Percentiles rank a stretch among this genome's conserved stretches.
phyloP scores from a whole-genome alignment of 768 basidiomycete species.

The Pluteus cervinus region DNA sequence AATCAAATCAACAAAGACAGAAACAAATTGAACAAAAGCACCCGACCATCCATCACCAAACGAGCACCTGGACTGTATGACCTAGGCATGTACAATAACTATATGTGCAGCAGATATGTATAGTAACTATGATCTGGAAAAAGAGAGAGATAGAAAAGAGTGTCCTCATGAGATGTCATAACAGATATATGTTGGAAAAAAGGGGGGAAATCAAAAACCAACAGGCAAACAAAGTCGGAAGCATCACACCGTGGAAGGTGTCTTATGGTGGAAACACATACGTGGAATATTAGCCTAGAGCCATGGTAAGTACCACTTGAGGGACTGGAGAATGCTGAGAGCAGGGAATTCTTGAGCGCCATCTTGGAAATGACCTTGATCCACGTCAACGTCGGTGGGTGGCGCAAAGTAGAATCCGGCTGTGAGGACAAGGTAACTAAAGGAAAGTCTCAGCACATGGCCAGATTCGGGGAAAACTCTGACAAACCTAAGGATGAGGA shows the following conservation, averaged over 20 bases:
- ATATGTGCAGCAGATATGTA: conserved; percentile 2
- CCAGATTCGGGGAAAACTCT: background rate
- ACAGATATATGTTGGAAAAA: too few species aligned
- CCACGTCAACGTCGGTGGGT: conserved; percentile 30
- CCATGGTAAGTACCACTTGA: conserved; percentile 32
- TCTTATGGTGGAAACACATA: background rate
- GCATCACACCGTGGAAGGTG: too few species aligned
- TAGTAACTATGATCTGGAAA: conserved; percentile 1
- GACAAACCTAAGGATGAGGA: conserved; percentile 83
- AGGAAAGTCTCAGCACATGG: conserved; percentile 7
- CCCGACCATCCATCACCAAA: too few species aligned
- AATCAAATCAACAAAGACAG: conserved; percentile 5
- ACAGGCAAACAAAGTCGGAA: too few species aligned
- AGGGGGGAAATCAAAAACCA: too few species aligned
- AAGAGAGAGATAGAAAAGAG: conserved; percentile 1
- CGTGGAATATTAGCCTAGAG: conserved; percentile 8
- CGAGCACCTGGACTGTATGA: conserved; percentile 4
- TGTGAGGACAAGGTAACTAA: conserved; percentile 84
- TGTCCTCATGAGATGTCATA: too few species aligned
- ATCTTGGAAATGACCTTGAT: conserved; percentile 23
- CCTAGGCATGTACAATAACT: conserved; percentile 5
- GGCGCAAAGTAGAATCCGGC: conserved; percentile 94
- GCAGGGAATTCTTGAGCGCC: conserved; percentile 28
- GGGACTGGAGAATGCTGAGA: conserved; percentile 31
- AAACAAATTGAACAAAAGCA: too few species aligned